These are phyloP conservation scores for Clonostachys byssicola DNA, from an alignment of 2,329 filamentous ascomycete genomes.

Conservation along the genomic window DNA sequence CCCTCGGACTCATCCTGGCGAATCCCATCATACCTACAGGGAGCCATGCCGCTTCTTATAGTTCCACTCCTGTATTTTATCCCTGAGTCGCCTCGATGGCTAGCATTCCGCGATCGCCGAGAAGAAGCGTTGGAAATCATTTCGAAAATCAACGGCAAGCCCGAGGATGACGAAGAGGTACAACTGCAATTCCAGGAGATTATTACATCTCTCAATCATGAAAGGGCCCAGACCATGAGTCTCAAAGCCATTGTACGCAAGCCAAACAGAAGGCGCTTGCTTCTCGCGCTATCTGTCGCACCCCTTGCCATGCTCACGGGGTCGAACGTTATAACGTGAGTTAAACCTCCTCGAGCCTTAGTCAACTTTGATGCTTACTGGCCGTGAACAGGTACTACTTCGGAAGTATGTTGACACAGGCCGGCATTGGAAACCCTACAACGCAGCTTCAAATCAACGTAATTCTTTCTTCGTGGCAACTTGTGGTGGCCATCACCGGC, in stretches of 20 bases:
- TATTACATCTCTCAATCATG: constrained; percentile 2
- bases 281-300: background rate
- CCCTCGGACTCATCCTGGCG: constrained; percentile 19
- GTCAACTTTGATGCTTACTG: background rate
- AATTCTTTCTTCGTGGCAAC: constrained; percentile 8
- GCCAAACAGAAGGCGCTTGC: constrained; percentile 1
- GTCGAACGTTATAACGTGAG: constrained; percentile 3
- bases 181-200: constrained; percentile 4
- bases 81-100: constrained; percentile 24
- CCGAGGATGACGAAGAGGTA: background rate
- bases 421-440: constrained; percentile 2
- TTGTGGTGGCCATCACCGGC: constrained; percentile 4
- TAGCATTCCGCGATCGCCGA: constrained; percentile 7
- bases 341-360: background rate
- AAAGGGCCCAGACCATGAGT: background rate
- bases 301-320: constrained; percentile 4
- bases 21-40: constrained; percentile 17
- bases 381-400: constrained; percentile 2
- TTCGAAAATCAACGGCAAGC: background rate
- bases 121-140: constrained; percentile 8
- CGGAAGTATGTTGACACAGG: constrained; percentile 3
- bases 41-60: background rate
- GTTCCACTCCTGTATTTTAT: constrained; percentile 12
- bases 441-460: constrained; percentile 13
- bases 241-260: background rate